phyloP scores from a whole-genome alignment of 805 yeast genomes.

The Yamadazyma kitorensis region DNA sequence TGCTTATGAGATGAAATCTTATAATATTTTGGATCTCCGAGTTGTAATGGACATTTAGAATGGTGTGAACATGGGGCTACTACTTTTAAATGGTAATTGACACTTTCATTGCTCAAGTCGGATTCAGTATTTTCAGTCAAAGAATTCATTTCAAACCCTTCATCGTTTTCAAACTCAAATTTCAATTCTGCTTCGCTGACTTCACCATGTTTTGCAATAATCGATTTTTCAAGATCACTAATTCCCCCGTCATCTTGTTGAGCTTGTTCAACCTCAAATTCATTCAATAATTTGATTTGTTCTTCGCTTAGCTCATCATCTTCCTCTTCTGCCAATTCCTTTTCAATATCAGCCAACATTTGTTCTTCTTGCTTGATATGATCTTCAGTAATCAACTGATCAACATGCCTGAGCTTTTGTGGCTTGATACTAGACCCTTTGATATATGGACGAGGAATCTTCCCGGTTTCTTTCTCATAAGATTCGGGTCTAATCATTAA shows the following conservation, averaged over 20 bases:
- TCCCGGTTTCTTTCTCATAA: slow-evolving; percentile 50
- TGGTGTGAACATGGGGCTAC: slow-evolving; percentile 94
- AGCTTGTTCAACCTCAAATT: not conserved
- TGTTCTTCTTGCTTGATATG: slow-evolving; percentile 32
- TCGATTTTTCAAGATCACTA: slow-evolving; percentile 11
- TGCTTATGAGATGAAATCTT: slow-evolving; percentile 53
- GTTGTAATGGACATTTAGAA: slow-evolving; percentile 79
- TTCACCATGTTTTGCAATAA: slow-evolving; percentile 41
- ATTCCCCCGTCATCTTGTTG: slow-evolving; percentile 5
- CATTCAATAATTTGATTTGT: not conserved
- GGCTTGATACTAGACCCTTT: slow-evolving; percentile 47
- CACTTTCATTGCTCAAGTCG: slow-evolving; percentile 21
- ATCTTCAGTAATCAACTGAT: slow-evolving; percentile 34
- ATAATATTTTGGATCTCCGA: slow-evolving; percentile 68
- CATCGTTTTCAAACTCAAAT: slow-evolving; percentile 44
- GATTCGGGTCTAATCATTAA: slow-evolving; percentile 84
- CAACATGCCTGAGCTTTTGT: slow-evolving; percentile 32
- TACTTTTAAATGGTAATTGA: slow-evolving; percentile 56
- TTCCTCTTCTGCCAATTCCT: slow-evolving; percentile 17
- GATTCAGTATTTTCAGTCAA: slow-evolving; percentile 2
- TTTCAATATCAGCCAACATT: slow-evolving; percentile 23
- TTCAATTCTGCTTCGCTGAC: slow-evolving; percentile 42
- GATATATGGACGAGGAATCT: slow-evolving; percentile 68
- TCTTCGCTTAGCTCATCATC: slow-evolving; percentile 1
- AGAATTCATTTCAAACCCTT: slow-evolving; percentile 26